A percentile compares a stretch with the other conserved stretches of the same genome.
These are phyloP conservation scores for Porodaedalea pini DNA, from an alignment of 1,284 basidiomycete genomes.

Conservation along the genomic window DNA sequence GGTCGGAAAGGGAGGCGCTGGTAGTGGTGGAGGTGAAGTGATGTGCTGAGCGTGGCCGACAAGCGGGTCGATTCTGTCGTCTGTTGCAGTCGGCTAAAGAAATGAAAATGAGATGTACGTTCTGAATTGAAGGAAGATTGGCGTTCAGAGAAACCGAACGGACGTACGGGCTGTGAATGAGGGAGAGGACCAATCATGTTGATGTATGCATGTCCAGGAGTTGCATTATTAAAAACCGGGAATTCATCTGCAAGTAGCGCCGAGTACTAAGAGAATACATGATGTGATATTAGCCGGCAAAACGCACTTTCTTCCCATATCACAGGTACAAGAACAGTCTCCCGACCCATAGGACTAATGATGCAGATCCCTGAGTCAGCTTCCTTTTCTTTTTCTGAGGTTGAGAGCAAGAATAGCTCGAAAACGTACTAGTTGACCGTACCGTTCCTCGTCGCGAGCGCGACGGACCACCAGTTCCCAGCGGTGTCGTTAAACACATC, in stretches of 20 bases:
- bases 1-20: slow-evolving; percentile 1
- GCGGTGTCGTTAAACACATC: slow-evolving; percentile 37
- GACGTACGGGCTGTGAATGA: slow-evolving; percentile 3
- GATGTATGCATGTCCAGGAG: slow-evolving; percentile 14
- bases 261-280: not conserved
- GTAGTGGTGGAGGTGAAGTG: slow-evolving; percentile 25
- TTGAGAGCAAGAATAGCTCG: not conserved
- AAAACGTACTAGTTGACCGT: slow-evolving; percentile 30
- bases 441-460: slow-evolving; percentile 36
- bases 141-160: not conserved
- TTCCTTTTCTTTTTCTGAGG: not conserved
- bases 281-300: not conserved
- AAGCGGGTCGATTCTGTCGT: slow-evolving; percentile 7
- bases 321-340: slow-evolving; percentile 42
- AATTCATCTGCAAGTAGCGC: slow-evolving; percentile 6
- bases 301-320: slow-evolving; percentile 38
- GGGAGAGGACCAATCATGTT: slow-evolving; percentile 19
- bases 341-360: slow-evolving; percentile 32
- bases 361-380: not conserved
- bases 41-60: slow-evolving; percentile 28
- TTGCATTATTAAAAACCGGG: slow-evolving; percentile 18
- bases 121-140: not conserved
- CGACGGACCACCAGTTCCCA: slow-evolving; percentile 44
- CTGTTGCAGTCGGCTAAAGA: not conserved
- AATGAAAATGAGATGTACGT: not conserved